Evolutionary conservation across 1,284 basidiomycete genomes (phyloP), one percentile per base, ranked within the genome.

Genomic region (Trichosporon sp.): DNA sequence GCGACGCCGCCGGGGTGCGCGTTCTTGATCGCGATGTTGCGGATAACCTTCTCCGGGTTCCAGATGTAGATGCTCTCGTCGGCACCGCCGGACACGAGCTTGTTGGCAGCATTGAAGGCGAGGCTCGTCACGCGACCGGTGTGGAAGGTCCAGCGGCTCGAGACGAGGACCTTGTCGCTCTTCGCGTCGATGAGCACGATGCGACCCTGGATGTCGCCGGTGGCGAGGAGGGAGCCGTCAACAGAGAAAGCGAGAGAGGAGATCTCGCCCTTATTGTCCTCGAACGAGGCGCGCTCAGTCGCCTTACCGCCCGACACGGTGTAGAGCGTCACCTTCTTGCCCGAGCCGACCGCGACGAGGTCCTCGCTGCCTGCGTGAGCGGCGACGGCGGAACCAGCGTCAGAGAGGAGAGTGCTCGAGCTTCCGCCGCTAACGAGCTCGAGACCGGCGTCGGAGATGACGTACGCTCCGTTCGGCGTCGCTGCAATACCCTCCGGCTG

Each of bases 41-140:
- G 90, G 82, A 90, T 85, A 11, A 91, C 91, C 76, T 91, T 91
- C 70, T 87, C 87, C 48, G 93, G 89, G 76, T 90, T 91, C 91
- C 94, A 98, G 51, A 98, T 85, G 80, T 94, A 97, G 7, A 97
- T 89, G 78, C 94, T 90, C 35, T 95, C 96, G 81, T 99, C 96
- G 46, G 96, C 87, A 8, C 93, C 93, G 14, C 91, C 94, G 7
- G 93, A 94, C 2, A 91, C 94, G 72, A 92, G 89, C 77, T 94
- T 88, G 76, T 87, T 86, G 2, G 90, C 90, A 1, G 88, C 81
- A 2, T 91, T 91, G 89, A 92, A 98, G 0, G 89, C 85, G 14
- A 98, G 87, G 16, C 91, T 89, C 76, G 91, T 88, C 71, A 98
- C 88, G 21, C 93, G 90, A 0, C 89, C 93, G 2, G 90, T 88